These are phyloP conservation scores for Fusarium metavorans DNA, from an alignment of 2,329 filamentous ascomycete genomes.

Conservation along the genomic window DNA sequence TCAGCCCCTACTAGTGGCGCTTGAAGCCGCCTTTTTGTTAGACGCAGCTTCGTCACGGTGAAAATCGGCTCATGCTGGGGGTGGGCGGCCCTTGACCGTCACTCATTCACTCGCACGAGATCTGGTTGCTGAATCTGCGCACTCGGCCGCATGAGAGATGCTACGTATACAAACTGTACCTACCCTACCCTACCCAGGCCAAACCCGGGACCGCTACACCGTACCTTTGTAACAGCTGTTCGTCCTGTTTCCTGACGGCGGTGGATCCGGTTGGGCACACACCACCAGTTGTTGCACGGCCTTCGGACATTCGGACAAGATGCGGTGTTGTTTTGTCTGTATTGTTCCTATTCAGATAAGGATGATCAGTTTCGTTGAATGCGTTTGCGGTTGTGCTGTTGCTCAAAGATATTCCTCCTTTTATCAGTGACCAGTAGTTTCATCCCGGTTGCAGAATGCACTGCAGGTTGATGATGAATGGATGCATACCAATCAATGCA, in stretches of 20 bases:
- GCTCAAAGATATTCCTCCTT: neutral
- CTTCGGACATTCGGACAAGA: conserved; percentile 39
- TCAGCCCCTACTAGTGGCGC: neutral
- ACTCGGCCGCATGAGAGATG: conserved; percentile 21
- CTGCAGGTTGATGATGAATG: neutral
- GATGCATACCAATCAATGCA: neutral
- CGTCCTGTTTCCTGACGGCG: conserved; percentile 32
- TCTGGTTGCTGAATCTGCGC: conserved; percentile 27
- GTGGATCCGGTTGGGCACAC: conserved; percentile 32
- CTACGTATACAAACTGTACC: conserved; percentile 12
- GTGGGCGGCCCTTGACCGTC: neutral
- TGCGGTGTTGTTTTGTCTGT: conserved; percentile 8
- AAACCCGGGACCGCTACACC: conserved; percentile 11
- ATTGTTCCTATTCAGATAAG: neutral
- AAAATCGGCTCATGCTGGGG: conserved; percentile 34
- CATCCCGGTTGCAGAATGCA: neutral
- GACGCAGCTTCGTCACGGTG: conserved; percentile 16
- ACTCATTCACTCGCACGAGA: conserved; percentile 36
- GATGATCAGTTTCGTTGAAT: neutral
- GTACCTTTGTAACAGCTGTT: conserved; percentile 35
- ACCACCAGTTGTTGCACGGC: conserved; percentile 37
- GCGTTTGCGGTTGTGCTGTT: conserved; percentile 1
- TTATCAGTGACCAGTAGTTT: neutral
- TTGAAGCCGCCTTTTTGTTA: conserved; percentile 16
- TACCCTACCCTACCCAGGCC: neutral